These are phyloP conservation scores for Coelastrella sp. DNA, from an alignment of 139 green algal species.

Conservation along the genomic window DNA sequence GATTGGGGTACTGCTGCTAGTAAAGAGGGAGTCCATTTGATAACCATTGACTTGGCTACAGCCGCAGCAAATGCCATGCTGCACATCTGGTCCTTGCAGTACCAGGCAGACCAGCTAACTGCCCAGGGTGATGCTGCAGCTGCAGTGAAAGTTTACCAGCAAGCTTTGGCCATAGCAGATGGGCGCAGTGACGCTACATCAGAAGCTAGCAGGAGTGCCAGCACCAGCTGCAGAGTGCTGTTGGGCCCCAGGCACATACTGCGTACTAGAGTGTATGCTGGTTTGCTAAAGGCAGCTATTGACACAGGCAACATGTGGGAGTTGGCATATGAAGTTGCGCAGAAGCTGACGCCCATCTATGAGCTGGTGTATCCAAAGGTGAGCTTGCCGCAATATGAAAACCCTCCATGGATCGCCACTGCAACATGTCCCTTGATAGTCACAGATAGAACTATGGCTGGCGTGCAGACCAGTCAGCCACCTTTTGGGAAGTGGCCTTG, in stretches of 20 bases:
- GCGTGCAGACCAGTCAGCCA: background rate
- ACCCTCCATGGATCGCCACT: background rate
- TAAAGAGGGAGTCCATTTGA: background rate
- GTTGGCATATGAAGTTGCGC: constrained; percentile 52
- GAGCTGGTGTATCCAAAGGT: constrained; percentile 64
- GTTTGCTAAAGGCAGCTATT: constrained; percentile 58
- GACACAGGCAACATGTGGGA: constrained; percentile 55
- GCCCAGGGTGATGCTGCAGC: background rate
- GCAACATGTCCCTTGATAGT: background rate
- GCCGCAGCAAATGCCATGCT: background rate
- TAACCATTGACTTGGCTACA: background rate
- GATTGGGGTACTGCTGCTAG: constrained; percentile 7
- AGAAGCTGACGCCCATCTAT: constrained; percentile 57
- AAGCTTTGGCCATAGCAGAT: constrained; percentile 1
- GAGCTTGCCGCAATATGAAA: background rate
- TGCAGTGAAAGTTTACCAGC: constrained; percentile 16
- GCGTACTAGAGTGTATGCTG: constrained; percentile 52
- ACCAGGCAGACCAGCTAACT: constrained; percentile 31
- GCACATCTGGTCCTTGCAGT: background rate
- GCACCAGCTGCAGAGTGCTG: background rate
- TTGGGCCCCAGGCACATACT: constrained; percentile 56
- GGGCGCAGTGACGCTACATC: background rate
- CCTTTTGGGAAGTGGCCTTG: too few species aligned
- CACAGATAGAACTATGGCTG: background rate
- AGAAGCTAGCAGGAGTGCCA: background rate